Conservation (phyloP, 371 early-diverging fungal species). For the Actinomucor elegans region DNA sequence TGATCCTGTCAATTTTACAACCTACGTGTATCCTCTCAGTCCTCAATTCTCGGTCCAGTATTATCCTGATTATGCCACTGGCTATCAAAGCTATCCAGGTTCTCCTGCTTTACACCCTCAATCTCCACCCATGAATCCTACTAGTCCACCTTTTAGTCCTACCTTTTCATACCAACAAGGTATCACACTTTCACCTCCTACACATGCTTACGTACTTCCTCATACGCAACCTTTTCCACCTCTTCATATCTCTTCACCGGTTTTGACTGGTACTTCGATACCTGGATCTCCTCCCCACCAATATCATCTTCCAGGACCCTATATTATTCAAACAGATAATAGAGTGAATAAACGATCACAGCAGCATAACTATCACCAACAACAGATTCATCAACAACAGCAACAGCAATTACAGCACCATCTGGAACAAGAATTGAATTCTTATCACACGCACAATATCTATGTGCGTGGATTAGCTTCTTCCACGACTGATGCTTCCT, state of each 20-base stretch:
- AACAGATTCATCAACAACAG: slow-evolving; percentile 8
- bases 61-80: slow-evolving; percentile 37
- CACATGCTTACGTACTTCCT: slow-evolving; percentile 39
- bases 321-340: slow-evolving; percentile 19
- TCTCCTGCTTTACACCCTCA: slow-evolving; percentile 37
- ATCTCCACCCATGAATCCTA: slow-evolving; percentile 39
- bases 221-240: slow-evolving; percentile 46
- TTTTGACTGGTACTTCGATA: slow-evolving; percentile 39
- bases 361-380: slow-evolving; percentile 14
- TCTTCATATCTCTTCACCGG: slow-evolving; percentile 49
- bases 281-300: slow-evolving; percentile 42
- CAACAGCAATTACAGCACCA: slow-evolving; percentile 10
- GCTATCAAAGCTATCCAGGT: slow-evolving; percentile 51
- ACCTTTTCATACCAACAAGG: slow-evolving; percentile 38
- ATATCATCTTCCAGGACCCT: slow-evolving; percentile 29
- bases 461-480: slow-evolving; percentile 83
- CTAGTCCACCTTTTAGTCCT: slow-evolving; percentile 37
- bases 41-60: slow-evolving; percentile 50
- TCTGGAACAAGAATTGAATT: slow-evolving; percentile 11
- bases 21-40: slow-evolving; percentile 47
- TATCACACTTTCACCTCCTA: slow-evolving; percentile 39
- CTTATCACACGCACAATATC: slow-evolving; percentile 62
- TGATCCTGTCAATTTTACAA: slow-evolving; percentile 15
- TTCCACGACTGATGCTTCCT: slow-evolving; percentile 70
- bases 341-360: slow-evolving; percentile 2